Evolutionary conservation across 306 rosid genomes (phyloP).

Genomic region (Crotalaria pallida): DNA sequence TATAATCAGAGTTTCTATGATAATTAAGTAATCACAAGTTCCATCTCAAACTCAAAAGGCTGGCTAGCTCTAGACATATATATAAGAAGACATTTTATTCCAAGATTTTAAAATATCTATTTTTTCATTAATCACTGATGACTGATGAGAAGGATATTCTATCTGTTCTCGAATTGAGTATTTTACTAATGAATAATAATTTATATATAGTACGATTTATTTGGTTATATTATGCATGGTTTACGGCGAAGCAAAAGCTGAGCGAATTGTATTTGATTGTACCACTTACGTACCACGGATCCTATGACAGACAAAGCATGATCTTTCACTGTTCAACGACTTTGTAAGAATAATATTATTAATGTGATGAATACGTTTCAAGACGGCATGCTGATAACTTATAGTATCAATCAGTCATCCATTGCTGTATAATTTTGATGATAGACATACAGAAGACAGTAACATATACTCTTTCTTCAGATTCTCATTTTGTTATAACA

Average conservation of each 20-base stretch:
- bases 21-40: neutral
- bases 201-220: no score
- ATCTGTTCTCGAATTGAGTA: neutral
- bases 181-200: no score
- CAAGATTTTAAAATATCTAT: neutral
- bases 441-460: no score
- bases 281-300: slow-evolving; percentile 42
- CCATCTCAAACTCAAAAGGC: no score
- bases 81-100: neutral
- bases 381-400: neutral
- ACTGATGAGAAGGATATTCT: neutral
- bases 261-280: slow-evolving; percentile 8
- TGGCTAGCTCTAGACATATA: no score
- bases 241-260: neutral
- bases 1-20: neutral
- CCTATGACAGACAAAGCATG: slow-evolving; percentile 12
- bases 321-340: slow-evolving; percentile 14
- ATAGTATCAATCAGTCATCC: neutral
- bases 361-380: neutral
- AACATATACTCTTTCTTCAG: no score
- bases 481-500: no score
- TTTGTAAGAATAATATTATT: neutral
- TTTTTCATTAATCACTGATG: neutral
- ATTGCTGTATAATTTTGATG: no score
- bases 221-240: neutral